Percentiles rank a stretch among this genome's conserved stretches.
Conservation (phyloP, 2,329 filamentous ascomycete genomes). For the Fusarium setosum region DNA sequence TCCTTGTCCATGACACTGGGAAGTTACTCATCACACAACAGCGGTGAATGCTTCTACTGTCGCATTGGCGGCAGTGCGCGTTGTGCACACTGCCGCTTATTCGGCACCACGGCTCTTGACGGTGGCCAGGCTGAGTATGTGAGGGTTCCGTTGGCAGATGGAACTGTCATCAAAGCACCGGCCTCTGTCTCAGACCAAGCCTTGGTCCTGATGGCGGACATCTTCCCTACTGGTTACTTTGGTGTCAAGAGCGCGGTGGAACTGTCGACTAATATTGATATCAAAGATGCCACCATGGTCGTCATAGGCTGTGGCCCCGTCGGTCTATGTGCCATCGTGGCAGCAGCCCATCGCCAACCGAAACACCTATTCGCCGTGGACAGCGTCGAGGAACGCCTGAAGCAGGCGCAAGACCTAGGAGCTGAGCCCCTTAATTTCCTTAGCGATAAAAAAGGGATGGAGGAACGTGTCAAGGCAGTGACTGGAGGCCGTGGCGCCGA, state of each 20-base stretch:
- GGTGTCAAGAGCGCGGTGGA: constrained; percentile 83
- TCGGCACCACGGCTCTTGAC: constrained; percentile 76
- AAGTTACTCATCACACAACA: constrained; percentile 21
- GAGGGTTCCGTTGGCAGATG: constrained; percentile 83
- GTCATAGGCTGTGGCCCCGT: constrained; percentile 88
- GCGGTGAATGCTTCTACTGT: constrained; percentile 85
- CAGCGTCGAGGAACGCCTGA: constrained; percentile 78
- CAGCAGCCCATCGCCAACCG: constrained; percentile 79
- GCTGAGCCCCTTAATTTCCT: constrained; percentile 87
- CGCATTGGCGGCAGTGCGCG: constrained; percentile 80
- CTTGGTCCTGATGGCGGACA: constrained; percentile 90
- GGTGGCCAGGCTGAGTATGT: constrained; percentile 87
- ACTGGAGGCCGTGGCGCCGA: constrained; percentile 88
- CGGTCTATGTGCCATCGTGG: constrained; percentile 84
- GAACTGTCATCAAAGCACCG: constrained; percentile 79
- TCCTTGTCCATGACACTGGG: background rate
- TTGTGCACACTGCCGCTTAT: constrained; percentile 76
- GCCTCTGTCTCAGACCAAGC: constrained; percentile 77
- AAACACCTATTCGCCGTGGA: constrained; percentile 84
- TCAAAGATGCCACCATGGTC: constrained; percentile 74
- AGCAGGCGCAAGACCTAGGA: constrained; percentile 77
- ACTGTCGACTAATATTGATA: constrained; percentile 52
- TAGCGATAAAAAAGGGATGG: constrained; percentile 72
- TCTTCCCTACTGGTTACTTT: constrained; percentile 90
- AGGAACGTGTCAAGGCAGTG: constrained; percentile 76